Percentiles rank a stretch among this genome's conserved stretches.
Evolutionary conservation across 2,329 filamentous ascomycete species (phyloP).

Genomic region (Colletotrichum eleusines): DNA sequence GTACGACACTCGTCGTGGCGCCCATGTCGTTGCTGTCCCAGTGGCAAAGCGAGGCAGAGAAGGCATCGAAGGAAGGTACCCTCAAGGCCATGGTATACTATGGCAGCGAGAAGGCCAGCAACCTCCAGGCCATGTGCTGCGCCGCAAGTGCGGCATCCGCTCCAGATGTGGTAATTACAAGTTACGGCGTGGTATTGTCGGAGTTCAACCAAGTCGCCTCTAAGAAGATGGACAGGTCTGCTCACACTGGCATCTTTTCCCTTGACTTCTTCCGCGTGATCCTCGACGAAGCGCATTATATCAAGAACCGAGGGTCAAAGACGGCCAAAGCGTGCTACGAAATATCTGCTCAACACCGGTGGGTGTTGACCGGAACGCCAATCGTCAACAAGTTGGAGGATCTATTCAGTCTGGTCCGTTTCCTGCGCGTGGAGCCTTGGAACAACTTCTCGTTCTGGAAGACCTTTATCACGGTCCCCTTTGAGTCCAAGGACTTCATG

Average conservation of each 20-base stretch:
- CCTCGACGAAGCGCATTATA: conserved; percentile 93
- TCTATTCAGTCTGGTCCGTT: conserved; percentile 91
- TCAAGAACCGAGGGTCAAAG: conserved; percentile 92
- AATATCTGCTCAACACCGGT: conserved; percentile 85
- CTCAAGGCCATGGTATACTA: conserved; percentile 93
- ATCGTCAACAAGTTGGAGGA: conserved; percentile 98
- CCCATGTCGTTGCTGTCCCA: conserved; percentile 97
- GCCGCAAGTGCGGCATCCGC: conserved; percentile 79
- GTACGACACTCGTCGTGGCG: conserved; percentile 94
- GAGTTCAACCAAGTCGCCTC: conserved; percentile 83
- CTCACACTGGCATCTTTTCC: conserved; percentile 84
- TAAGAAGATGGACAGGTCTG: conserved; percentile 73
- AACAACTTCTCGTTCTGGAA: conserved; percentile 99
- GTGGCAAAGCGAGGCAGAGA: conserved; percentile 95
- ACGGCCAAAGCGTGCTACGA: conserved; percentile 96
- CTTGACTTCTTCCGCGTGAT: conserved; percentile 96
- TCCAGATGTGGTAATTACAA: conserved; percentile 93
- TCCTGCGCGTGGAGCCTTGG: conserved; percentile 96
- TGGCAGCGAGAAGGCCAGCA: conserved; percentile 83
- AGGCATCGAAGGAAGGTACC: conserved; percentile 86
- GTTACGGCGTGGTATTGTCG: conserved; percentile 91
- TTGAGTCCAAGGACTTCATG: conserved; percentile 95
- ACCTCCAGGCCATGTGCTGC: conserved; percentile 84
- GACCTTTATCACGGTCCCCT: conserved; percentile 97
- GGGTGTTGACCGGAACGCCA: conserved; percentile 94